phyloP scores from a whole-genome alignment of 352 stramenopile genomes.

The Globisporangium acanthophoron region DNA sequence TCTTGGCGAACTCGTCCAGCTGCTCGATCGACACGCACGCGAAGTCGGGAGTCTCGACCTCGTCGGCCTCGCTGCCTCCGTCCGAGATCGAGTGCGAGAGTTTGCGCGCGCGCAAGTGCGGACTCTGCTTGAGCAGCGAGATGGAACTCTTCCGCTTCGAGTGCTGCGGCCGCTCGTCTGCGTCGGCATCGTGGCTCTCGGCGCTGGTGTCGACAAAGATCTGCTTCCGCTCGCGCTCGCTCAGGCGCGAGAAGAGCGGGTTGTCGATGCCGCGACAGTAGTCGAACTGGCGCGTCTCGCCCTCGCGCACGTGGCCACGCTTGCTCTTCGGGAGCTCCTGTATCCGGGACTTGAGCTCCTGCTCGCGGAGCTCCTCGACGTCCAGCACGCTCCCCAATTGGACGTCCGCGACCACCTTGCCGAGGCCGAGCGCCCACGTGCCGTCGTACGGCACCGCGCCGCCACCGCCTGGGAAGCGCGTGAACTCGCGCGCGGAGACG shows the following conservation, averaged over 20 bases:
- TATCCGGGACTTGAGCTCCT: slow-evolving; percentile 45
- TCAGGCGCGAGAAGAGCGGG: slow-evolving; percentile 70
- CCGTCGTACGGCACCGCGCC: slow-evolving; percentile 74
- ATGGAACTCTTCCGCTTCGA: slow-evolving; percentile 13
- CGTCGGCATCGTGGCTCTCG: slow-evolving; percentile 23
- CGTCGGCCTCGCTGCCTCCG: slow-evolving; percentile 3
- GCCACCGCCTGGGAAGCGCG: slow-evolving; percentile 71
- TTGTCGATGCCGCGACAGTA: slow-evolving; percentile 69
- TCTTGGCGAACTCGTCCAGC: slow-evolving; percentile 76
- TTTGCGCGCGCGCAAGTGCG: slow-evolving; percentile 7
- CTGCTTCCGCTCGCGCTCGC: slow-evolving; percentile 60
- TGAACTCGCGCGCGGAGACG: slow-evolving; percentile 68
- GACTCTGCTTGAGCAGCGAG: slow-evolving; percentile 14
- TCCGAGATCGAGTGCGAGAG: slow-evolving; percentile 5
- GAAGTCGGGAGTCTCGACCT: slow-evolving; percentile 42
- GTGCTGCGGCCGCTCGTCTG: neutral
- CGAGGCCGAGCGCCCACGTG: slow-evolving; percentile 75
- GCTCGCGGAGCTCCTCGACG: slow-evolving; percentile 45
- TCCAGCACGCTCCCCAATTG: slow-evolving; percentile 66
- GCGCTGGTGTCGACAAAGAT: slow-evolving; percentile 47
- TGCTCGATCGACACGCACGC: slow-evolving; percentile 77
- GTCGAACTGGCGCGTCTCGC: slow-evolving; percentile 80
- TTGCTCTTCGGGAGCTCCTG: slow-evolving; percentile 64
- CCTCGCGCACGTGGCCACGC: slow-evolving; percentile 41
- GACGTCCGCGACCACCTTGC: slow-evolving; percentile 51